Percentiles rank a stretch among this genome's conserved stretches.
phyloP scores from a whole-genome alignment of 495 filamentous ascomycete genomes.

The Parathielavia appendiculata region DNA sequence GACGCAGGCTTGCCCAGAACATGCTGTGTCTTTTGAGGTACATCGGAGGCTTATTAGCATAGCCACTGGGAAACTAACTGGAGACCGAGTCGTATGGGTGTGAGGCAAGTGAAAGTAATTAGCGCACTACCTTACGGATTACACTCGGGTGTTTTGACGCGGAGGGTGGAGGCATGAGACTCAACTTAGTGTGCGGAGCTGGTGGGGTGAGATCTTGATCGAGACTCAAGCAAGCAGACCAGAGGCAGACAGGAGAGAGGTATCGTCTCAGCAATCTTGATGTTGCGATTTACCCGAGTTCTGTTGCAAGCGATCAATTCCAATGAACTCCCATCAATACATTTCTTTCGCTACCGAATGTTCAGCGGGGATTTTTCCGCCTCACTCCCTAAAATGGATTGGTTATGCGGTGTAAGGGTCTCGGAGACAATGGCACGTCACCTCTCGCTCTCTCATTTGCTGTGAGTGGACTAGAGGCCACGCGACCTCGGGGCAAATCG shows the following conservation, averaged over 20 bases:
- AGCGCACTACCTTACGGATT: not conserved
- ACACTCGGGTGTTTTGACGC: not conserved
- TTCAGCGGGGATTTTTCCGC: not conserved
- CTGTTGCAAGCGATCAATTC: too few species aligned
- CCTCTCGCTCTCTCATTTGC: not conserved
- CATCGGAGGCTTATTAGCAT: not conserved
- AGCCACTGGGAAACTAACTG: not conserved
- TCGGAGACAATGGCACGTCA: slow-evolving; percentile 1
- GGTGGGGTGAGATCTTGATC: not conserved
- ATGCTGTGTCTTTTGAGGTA: not conserved
- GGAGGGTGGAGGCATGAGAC: not conserved
- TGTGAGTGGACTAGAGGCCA: not conserved
- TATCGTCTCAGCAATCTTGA: too few species aligned
- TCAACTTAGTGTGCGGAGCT: not conserved
- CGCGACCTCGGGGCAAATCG: slow-evolving; percentile 13
- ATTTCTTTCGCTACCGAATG: not conserved
- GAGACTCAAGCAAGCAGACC: too few species aligned
- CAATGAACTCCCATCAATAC: too few species aligned
- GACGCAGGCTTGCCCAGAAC: slow-evolving; percentile 1
- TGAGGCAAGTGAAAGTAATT: slow-evolving; percentile 5
- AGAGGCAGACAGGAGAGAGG: too few species aligned
- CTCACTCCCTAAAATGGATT: not conserved
- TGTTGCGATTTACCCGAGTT: too few species aligned
- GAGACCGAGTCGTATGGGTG: slow-evolving; percentile 1
- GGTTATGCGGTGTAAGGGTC: not conserved